Evolutionary conservation across 768 basidiomycete genomes (phyloP), one percentile per base, ranked within the genome.

Genomic region (Rhodotorula sphaerocarpa): DNA sequence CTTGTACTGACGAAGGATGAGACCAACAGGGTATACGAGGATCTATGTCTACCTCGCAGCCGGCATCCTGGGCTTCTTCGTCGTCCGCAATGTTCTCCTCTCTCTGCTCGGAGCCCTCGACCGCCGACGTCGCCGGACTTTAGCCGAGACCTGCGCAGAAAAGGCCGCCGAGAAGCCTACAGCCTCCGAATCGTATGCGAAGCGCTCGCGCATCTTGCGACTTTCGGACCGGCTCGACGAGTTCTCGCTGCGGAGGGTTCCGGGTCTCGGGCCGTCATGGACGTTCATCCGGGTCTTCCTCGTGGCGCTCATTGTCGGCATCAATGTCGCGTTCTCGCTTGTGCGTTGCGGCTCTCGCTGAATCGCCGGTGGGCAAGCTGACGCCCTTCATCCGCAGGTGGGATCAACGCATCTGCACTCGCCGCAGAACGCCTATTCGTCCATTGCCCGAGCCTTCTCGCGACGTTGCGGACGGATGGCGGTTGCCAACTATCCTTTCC

Each of bases 401-500:
- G 30, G 43, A 9, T 44, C 43, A 20, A 44, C 43, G 27, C 50
- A 25, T 36, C n/a, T 51, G 23, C 34, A 25, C 44, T 11, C 45
- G 20, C 33, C 47, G 28, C 21, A 43, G 30, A 12, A 31, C 25
- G 43, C 54, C 2, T 21, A 39, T 27, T 47, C 54, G 27, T 57
- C 55, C 9, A 39, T 59, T 20, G 43, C 57, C 20, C 51, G 60
- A 2, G 56, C 55, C 4, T 60, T 67, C 25, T 60, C 66, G 3
- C 50, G 59, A 6, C 61, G 66, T 2, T 53, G 50, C 39, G 67
- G 67, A 23, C 59, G 67, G 5, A 46, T 68, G 23, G 59, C 67
- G 1, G 39, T 55, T 7, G 63, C 59, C 33, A 64, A 64, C 48
- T 55, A 55, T 27, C 67, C 67, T 3, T 28, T 57, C 4, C 43